Evolutionary conservation across 2,329 filamentous ascomycete genomes (phyloP).

Genomic region (Metarhizium guizhouense): DNA sequence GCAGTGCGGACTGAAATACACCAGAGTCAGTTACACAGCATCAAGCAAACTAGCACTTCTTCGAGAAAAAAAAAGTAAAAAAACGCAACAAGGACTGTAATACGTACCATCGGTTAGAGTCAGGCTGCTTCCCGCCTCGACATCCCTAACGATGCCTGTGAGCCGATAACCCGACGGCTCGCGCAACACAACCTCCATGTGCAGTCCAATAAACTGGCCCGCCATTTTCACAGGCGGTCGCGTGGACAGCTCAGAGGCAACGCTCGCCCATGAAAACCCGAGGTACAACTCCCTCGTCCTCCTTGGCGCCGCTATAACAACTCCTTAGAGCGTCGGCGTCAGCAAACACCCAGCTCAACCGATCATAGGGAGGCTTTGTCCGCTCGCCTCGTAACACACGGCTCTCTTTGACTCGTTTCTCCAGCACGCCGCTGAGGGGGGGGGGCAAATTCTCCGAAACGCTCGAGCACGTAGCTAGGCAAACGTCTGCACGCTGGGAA

Average conservation of each 20-base stretch:
- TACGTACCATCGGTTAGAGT: constrained; percentile 63
- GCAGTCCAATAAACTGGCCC: constrained; percentile 63
- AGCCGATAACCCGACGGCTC: constrained; percentile 55
- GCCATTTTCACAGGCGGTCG: constrained; percentile 27
- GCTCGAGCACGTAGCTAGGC: background rate
- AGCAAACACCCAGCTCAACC: background rate
- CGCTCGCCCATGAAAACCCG: background rate
- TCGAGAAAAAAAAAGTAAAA: background rate
- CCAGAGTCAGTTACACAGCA: background rate
- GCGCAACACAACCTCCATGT: constrained; percentile 64
- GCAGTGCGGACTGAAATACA: constrained; percentile 26
- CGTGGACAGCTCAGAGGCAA: background rate
- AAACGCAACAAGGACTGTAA: background rate
- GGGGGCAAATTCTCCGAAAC: background rate
- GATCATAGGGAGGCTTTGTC: background rate
- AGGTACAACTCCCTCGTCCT: background rate
- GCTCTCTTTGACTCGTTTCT: background rate
- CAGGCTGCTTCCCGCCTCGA: constrained; percentile 58
- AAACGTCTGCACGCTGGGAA: background rate
- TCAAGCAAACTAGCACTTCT: background rate
- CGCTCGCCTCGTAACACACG: background rate
- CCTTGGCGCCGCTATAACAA: background rate
- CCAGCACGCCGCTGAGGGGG: background rate
- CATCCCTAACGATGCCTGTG: constrained; percentile 61
- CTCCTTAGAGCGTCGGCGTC: background rate